phyloP scores from a whole-genome alignment of 768 basidiomycete species.

The Boletus reticuloceps region DNA sequence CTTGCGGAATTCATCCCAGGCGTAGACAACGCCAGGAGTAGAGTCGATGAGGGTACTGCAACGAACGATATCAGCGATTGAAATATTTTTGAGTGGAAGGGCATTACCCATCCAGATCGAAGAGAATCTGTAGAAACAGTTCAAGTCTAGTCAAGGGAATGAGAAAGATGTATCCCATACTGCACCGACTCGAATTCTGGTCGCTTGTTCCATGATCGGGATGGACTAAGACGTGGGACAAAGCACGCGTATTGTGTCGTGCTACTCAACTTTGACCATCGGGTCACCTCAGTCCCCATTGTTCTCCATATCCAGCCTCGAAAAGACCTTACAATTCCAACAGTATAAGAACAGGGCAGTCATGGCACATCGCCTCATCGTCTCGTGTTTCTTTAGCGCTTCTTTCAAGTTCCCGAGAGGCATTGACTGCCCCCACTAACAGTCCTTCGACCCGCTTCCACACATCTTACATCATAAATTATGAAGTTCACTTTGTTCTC shows the following conservation, averaged over 20 bases:
- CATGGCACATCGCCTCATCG: not conserved
- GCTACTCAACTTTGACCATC: no score
- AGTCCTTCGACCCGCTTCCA: not conserved
- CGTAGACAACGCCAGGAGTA: conserved; percentile 75
- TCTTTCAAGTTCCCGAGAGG: conserved; percentile 9
- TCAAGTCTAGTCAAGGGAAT: not conserved
- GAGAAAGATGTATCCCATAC: conserved; percentile 33
- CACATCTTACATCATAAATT: not conserved
- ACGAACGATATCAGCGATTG: conserved; percentile 4
- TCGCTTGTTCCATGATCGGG: conserved; percentile 17
- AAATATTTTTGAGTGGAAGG: not conserved
- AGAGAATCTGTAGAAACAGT: conserved; percentile 48
- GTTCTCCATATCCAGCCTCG: not conserved
- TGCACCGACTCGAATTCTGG: conserved; percentile 45
- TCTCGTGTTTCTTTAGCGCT: not conserved
- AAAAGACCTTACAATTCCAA: not conserved
- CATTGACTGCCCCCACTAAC: conserved; percentile 25
- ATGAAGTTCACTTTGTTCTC: conserved; percentile 43
- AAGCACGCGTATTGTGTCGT: no score
- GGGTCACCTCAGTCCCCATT: no score
- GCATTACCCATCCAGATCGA: conserved; percentile 68
- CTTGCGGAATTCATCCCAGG: conserved; percentile 69
- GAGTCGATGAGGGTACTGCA: conserved; percentile 74
- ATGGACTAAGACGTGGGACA: not conserved
- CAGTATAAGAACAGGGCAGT: conserved; percentile 17